These are phyloP conservation scores for Wallemia ichthyophaga DNA, from an alignment of 1,284 basidiomycete species.

Conservation along the genomic window DNA sequence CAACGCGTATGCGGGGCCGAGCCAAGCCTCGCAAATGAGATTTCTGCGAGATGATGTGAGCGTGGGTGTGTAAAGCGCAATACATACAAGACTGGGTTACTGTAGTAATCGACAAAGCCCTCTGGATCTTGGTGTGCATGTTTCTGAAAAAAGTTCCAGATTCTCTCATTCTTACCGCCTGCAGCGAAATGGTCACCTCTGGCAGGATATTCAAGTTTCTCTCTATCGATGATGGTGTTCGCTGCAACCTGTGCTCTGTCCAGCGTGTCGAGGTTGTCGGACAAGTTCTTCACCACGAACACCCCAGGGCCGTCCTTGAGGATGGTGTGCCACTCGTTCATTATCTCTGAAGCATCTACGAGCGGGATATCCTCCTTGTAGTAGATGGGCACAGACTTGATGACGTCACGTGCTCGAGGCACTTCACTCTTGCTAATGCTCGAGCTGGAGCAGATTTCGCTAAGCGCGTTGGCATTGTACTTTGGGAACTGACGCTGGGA, in stretches of 20 bases:
- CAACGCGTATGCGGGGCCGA: conserved; percentile 6
- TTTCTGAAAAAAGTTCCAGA: conserved; percentile 8
- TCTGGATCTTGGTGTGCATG: conserved; percentile 2
- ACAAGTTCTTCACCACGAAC: conserved; percentile 2
- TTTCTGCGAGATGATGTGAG: too few species aligned
- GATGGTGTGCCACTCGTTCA: conserved; percentile 6
- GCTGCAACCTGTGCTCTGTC: background rate
- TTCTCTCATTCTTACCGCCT: conserved; percentile 5
- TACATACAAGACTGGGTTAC: conserved; percentile 5
- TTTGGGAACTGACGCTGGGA: background rate
- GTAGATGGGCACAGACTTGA: background rate
- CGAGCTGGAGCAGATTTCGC: background rate
- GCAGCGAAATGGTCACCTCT: conserved; percentile 7
- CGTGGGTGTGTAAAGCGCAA: too few species aligned
- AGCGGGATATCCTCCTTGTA: background rate
- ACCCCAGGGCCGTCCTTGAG: conserved; percentile 5
- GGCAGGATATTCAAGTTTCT: background rate
- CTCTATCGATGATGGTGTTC: conserved; percentile 1
- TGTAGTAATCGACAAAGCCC: conserved; percentile 5
- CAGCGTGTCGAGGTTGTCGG: background rate
- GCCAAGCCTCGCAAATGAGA: conserved; percentile 6
- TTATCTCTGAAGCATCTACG: conserved; percentile 1
- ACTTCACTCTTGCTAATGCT: background rate
- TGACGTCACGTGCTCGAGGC: background rate
- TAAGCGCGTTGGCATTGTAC: background rate